Base-by-base conservation (phyloP, 257 asterid species). In the Fraxinus quadrangulata region DNA sequence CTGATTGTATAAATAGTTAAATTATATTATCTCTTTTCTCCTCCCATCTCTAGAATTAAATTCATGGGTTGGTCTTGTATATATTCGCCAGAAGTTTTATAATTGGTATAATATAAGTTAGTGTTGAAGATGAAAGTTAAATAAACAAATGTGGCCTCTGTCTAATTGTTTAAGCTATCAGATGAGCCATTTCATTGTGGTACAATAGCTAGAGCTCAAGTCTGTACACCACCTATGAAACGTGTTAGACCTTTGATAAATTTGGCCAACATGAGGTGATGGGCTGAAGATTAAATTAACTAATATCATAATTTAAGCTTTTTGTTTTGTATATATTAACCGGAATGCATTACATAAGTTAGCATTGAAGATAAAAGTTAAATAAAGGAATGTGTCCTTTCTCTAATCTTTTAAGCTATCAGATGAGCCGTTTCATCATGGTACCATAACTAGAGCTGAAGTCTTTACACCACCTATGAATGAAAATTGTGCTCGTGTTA, bases 1-100 rank as follows among this genome's bases (percentile, higher is more conserved):
- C 63, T 66, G 16, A 39, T 33, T 81, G 74, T 59, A 63, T 34
- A 66, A 70, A 47, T 72, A 66, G 21, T 72, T 72, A 75, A 70
- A 36, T 33, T 11, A 19, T 54, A 16, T 61, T 59, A 19, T 49
- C 28, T 39, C 14, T 19, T 75, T 47, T 67, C 75, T 71, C 63
- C 14, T 17, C 17, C 31, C 70, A 8, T 61, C 33, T 31, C 33
- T 33, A 14, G 51, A 47, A 75, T 51, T 37, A 63, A 69, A 33
- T 39, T 59, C 36, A 59, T 39, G 73, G 33, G 9, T 23, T 61
- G 67, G 17, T 42, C 17, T 24, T 24, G 4, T 61, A 21, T 21
- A 23, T 21, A 61, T 61, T 7, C 11, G 8, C 33, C 8, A 4
- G 68, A 21, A 61, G 51, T 21, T 9, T 61, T 61, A 61, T 24